Evolutionary conservation across 768 basidiomycete species (phyloP).

Genomic region (Rhizopogon roseolus): DNA sequence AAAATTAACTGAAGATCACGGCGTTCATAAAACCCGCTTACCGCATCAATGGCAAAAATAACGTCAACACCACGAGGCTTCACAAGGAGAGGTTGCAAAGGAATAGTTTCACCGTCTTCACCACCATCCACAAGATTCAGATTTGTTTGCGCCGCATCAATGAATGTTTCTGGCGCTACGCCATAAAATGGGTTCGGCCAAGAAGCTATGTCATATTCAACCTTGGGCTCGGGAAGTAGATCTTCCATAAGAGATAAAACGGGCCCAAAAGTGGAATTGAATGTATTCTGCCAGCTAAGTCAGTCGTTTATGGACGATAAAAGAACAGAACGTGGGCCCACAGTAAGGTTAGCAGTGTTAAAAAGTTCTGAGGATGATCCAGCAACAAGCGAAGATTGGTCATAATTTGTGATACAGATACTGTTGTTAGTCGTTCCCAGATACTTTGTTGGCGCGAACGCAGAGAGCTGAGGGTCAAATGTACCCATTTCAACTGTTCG

Average conservation of each 20-base stretch:
- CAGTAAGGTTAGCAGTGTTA: conserved; percentile 23
- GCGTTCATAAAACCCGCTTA: conserved; percentile 14
- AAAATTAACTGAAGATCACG: neutral
- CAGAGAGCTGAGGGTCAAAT: conserved; percentile 38
- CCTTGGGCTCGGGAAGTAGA: conserved; percentile 18
- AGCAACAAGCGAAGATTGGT: conserved; percentile 30
- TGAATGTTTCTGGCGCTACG: conserved; percentile 28
- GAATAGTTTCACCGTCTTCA: conserved; percentile 38
- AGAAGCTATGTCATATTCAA: conserved; percentile 25
- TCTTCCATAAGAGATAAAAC: conserved; percentile 12
- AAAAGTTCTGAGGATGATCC: conserved; percentile 37
- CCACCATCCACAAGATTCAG: conserved; percentile 37
- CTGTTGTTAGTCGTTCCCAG: conserved; percentile 34
- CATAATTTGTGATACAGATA: conserved; percentile 29
- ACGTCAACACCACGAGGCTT: conserved; percentile 41
- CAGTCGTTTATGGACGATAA: neutral
- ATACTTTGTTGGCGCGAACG: conserved; percentile 41
- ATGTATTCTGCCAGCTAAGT: conserved; percentile 2
- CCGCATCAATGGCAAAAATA: conserved; percentile 46
- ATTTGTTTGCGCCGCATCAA: conserved; percentile 25
- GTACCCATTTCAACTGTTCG: conserved; percentile 35
- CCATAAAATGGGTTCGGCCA: conserved; percentile 36
- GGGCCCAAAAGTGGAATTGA: conserved; percentile 10
- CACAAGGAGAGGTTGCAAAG: conserved; percentile 46
- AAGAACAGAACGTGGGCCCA: conserved; percentile 5